A percentile compares a stretch with the other conserved stretches of the same genome.
Conservation (phyloP, 768 basidiomycete species). For the Mycena latifolia region DNA sequence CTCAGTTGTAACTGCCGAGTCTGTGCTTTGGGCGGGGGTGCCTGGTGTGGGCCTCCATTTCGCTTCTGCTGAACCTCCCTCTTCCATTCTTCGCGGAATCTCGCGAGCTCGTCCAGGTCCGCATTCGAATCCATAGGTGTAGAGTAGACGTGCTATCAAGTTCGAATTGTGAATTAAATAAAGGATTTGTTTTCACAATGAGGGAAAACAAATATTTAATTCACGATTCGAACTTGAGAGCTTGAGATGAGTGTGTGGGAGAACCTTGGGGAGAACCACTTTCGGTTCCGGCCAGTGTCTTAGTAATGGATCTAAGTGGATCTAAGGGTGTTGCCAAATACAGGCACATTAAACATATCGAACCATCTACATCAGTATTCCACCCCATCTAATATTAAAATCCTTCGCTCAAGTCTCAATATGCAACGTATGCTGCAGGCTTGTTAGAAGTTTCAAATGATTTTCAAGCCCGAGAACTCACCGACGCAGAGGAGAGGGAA, state of each 20-base stretch:
- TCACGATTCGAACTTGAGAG: no score
- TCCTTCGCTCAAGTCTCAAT: slow-evolving; percentile 50
- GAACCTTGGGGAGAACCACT: no score
- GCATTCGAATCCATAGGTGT: not conserved
- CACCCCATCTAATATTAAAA: no score
- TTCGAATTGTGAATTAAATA: not conserved
- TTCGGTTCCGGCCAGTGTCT: not conserved
- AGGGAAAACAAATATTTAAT: no score
- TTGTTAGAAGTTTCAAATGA: not conserved
- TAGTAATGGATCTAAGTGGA: not conserved
- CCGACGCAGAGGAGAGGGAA: slow-evolving; percentile 93
- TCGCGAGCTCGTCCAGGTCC: slow-evolving; percentile 64
- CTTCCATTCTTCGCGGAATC: slow-evolving; percentile 82
- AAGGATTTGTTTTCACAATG: not conserved
- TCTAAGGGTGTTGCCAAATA: slow-evolving; percentile 21
- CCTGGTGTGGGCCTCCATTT: slow-evolving; percentile 33
- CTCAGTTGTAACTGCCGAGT: slow-evolving; percentile 16
- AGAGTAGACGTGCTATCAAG: not conserved
- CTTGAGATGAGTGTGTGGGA: no score
- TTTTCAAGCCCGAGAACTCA: not conserved
- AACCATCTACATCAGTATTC: no score
- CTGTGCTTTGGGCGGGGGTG: slow-evolving; percentile 20
- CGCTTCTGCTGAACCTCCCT: slow-evolving; percentile 66
- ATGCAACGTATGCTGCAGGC: slow-evolving; percentile 60
- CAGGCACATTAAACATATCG: not conserved